Evolutionary conservation across 2,329 filamentous ascomycete species (phyloP).

Genomic region (Hymenoscyphus occultus): DNA sequence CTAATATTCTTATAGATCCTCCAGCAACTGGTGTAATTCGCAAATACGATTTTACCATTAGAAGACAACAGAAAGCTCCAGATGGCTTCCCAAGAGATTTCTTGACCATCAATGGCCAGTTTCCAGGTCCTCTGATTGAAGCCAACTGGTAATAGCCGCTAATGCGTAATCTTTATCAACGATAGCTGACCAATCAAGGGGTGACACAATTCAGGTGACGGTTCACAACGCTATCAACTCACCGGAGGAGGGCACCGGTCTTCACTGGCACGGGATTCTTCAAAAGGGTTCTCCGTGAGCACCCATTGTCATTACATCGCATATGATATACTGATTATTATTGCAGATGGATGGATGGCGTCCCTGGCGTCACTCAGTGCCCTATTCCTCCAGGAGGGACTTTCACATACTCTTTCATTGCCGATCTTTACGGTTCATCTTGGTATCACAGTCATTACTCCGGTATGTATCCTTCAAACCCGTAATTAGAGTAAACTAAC

Average conservation of each 20-base stretch:
- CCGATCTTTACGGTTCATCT: constrained; percentile 45
- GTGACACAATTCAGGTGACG: constrained; percentile 54
- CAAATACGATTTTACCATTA: constrained; percentile 35
- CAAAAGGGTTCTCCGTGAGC: constrained; percentile 37
- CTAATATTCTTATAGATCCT: background rate
- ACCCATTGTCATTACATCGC: background rate
- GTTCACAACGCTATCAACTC: constrained; percentile 65
- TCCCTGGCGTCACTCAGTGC: constrained; percentile 56
- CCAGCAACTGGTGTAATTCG: constrained; percentile 36
- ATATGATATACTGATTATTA: background rate
- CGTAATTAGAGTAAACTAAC: background rate
- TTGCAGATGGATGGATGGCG: constrained; percentile 39
- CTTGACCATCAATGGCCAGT: constrained; percentile 38
- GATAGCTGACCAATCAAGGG: constrained; percentile 18
- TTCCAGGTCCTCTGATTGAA: constrained; percentile 37
- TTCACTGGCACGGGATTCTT: constrained; percentile 48
- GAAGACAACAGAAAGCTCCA: constrained; percentile 33
- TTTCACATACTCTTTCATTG: constrained; percentile 33
- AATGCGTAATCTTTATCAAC: background rate
- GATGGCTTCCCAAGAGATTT: constrained; percentile 52
- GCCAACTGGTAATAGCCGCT: constrained; percentile 34
- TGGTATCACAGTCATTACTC: constrained; percentile 63
- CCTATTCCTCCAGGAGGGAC: constrained; percentile 52
- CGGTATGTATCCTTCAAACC: background rate
- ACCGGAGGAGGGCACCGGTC: constrained; percentile 37